Evolutionary conservation across 169 alveolate species (phyloP), one percentile per base, ranked within the genome.

Genomic region (Eimeria falciformis): DNA sequence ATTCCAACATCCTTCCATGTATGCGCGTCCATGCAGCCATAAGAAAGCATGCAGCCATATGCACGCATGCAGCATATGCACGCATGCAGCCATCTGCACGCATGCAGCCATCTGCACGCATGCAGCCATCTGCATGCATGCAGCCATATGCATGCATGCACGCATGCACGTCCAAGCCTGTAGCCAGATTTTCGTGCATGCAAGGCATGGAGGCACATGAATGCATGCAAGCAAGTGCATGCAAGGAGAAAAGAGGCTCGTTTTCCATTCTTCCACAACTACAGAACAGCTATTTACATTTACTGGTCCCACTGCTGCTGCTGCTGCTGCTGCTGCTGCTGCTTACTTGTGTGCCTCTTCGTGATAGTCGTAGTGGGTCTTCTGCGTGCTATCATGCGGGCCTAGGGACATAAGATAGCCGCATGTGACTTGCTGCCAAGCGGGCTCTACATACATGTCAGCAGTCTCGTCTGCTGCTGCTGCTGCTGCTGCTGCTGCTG

Each of bases 361-460:
- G 65, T 88, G 93, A 43, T 88, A 88, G 79, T 88, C 93, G 83
- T 78, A 73, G 82, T 88, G 93, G 2, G 53, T 46, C 82, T 88
- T 88, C 50, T 88, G 93, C 50, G 33, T 79, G 53, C 53, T 78
- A 1, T 69, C 66, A 45, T 88, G 93, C 40, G 93, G 93, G 29
- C 93, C 93, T 12, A 88, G 14, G 46, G 93, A 88, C 73, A 88
- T 71, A 23, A 88, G 50, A 73, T 88, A 88, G 23, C 93, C 93
- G 50, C 79, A 88, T 1, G 93, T 88, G 27, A 88, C 73, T n/a
- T 66, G 79, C 50, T 73, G 78, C 93, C 93, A 88, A 17, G 78
- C 89, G 12, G 68, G 85, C 66, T 77, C 87, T 7, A 27, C 92
- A 56, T 56, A 50, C 53, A 66, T 21, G 4, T 85, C 88, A 27